Conservation (phyloP, 2,329 filamentous ascomycete genomes). For the Geoglossum cookeanum region DNA sequence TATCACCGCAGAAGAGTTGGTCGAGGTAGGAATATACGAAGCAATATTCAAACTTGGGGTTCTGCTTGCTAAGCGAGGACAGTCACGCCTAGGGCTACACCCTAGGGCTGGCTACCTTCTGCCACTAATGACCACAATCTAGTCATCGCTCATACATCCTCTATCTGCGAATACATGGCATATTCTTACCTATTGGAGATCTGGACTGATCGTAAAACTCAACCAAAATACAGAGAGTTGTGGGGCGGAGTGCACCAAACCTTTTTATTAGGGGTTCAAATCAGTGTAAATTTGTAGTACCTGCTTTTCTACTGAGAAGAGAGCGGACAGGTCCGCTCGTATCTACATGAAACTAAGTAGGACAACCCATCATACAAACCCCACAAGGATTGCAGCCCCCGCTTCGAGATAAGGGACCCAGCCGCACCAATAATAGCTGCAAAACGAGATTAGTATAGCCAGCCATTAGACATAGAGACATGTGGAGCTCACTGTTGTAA, state of each 20-base stretch:
- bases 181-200: too few relatives aligned
- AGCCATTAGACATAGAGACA: neutral
- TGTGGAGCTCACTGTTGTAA: constrained; percentile 42
- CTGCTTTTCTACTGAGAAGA: too few relatives aligned
- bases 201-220: too few relatives aligned
- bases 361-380: constrained; percentile 39
- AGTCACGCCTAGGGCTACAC: neutral
- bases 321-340: neutral
- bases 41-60: neutral
- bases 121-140: neutral
- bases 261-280: too few relatives aligned
- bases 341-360: neutral
- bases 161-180: neutral
- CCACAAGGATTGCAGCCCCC: constrained; percentile 80
- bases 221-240: too few relatives aligned
- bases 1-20: neutral
- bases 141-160: neutral
- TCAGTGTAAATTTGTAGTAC: neutral
- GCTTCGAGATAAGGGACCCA: constrained; percentile 93
- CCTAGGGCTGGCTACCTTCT: neutral
- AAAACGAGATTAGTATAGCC: too few relatives aligned
- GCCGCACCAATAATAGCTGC: constrained; percentile 92
- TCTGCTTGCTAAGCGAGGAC: constrained; percentile 1
- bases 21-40: neutral
- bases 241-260: too few relatives aligned